These are phyloP conservation scores for Ophiorrhiza pumila DNA, from an alignment of 257 asterid species.

Conservation along the genomic window DNA sequence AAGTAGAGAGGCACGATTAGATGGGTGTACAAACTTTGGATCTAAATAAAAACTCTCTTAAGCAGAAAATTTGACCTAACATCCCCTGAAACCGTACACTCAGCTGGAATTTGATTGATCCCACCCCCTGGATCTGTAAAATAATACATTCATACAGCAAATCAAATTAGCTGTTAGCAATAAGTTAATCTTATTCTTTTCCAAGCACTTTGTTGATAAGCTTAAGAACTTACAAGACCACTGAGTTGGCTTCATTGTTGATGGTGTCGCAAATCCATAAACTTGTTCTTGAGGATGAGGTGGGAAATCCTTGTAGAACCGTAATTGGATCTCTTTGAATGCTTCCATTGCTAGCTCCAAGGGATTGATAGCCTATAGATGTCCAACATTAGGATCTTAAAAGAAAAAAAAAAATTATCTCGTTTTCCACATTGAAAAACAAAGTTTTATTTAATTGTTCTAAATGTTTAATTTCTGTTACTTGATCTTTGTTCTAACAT, in stretches of 20 bases:
- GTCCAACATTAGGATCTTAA: slow-evolving; percentile 11
- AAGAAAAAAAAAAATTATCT: not conserved
- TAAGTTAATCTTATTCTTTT: not conserved
- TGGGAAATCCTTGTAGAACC: slow-evolving; percentile 82
- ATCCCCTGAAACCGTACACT: slow-evolving; percentile 86
- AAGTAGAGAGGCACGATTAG: slow-evolving; percentile 25
- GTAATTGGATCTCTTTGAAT: slow-evolving; percentile 67
- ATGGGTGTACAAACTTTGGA: slow-evolving; percentile 18
- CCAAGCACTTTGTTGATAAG: slow-evolving; percentile 10
- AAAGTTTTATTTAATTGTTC: no score
- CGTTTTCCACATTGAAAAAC: no score
- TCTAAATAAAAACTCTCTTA: slow-evolving; percentile 12
- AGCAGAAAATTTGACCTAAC: slow-evolving; percentile 55
- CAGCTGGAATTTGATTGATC: slow-evolving; percentile 91
- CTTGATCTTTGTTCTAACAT: not conserved
- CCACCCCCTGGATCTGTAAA: slow-evolving; percentile 98
- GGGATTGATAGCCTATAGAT: slow-evolving; percentile 79
- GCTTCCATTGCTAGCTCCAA: slow-evolving; percentile 97
- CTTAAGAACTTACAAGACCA: slow-evolving; percentile 71
- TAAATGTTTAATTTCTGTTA: not conserved
- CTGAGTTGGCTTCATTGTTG: slow-evolving; percentile 98
- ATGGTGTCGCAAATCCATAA: slow-evolving; percentile 92
- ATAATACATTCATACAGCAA: slow-evolving; percentile 13
- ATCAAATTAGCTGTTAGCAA: slow-evolving; percentile 12
- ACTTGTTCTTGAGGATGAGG: slow-evolving; percentile 74